Evolutionary conservation across 306 rosid genomes (phyloP).

Genomic region (Cucurbita pepo): DNA sequence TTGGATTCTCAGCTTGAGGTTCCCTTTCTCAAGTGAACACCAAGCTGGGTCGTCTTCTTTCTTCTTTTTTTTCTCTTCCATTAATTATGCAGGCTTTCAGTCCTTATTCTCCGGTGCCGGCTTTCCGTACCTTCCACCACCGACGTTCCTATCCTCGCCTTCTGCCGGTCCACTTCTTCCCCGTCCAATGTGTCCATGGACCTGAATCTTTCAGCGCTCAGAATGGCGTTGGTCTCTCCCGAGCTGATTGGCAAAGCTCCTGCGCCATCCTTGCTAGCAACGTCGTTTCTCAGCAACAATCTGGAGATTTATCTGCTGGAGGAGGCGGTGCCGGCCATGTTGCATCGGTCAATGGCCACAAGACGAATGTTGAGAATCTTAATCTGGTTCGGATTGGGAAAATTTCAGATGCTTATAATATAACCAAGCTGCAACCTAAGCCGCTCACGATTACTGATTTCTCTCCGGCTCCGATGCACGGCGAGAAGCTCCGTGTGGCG

Average conservation of each 20-base stretch:
- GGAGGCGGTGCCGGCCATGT: constrained; percentile 17
- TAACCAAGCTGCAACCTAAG: constrained; percentile 24
- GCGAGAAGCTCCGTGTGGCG: constrained; percentile 69
- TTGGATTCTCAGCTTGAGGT: constrained; percentile 59
- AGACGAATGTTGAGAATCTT: constrained; percentile 31
- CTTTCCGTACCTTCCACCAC: constrained; percentile 3
- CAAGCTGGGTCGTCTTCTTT: constrained; percentile 23
- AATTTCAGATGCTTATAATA: background rate
- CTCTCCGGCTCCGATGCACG: constrained; percentile 98
- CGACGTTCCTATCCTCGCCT: background rate
- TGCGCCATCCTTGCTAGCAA: constrained; percentile 80
- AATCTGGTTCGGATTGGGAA: constrained; percentile 50
- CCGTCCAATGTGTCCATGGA: constrained; percentile 36
- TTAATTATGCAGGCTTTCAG: constrained; percentile 40
- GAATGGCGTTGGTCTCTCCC: constrained; percentile 29
- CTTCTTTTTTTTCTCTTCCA: background rate
- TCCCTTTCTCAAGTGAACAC: constrained; percentile 46
- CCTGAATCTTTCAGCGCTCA: constrained; percentile 26
- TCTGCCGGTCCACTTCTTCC: constrained; percentile 8
- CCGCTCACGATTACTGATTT: constrained; percentile 74
- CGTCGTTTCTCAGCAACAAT: constrained; percentile 39
- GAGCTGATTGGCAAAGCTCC: constrained; percentile 84
- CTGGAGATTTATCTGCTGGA: constrained; percentile 1
- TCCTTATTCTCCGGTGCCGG: constrained; percentile 27
- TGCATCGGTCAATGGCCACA: constrained; percentile 60